Evolutionary conservation across 768 basidiomycete species (phyloP), one percentile per base, ranked within the genome.

Genomic region (Rhodotorula babjevae): DNA sequence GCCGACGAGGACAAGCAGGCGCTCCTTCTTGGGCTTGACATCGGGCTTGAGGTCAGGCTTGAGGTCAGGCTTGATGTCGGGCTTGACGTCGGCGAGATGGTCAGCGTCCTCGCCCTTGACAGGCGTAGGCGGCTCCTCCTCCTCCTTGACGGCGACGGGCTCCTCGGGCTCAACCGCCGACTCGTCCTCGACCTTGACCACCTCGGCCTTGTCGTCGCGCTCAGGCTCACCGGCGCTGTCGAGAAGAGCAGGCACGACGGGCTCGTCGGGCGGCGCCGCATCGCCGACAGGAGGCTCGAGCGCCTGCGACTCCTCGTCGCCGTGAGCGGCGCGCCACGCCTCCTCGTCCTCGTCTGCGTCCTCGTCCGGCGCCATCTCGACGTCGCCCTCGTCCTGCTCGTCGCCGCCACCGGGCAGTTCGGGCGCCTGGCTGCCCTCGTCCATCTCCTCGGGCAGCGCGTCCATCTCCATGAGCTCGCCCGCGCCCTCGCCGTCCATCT

Each of bases 1-100:
- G 18, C 93, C 80, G 65, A 77, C 40, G 58, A 78, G 55, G 10
- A 77, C 77, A 14, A 78, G 72, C 33, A 79, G 56, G 6, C 72
- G 40, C 52, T 78, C 76, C 67, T 42, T 69, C 52, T 44, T 53
- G 42, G 63, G 66, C 61, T 72, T 67, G 62, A 72, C 49, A 50
- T 79, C 77, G 19, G 68, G 67, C 71, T 75, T 75, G 25, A 52
- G 42, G 19, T 73, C 66, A 8, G 44, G 15, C 57, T 62, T 59
- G 27, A 55, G 4, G 21, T 31, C 69, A 11, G 31, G 11, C 31
- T 29, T 23, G 42, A 53, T 3, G 4, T 65, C 63, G 31, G 33
- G 33, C 58, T 69, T 61, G 46, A 19, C 49, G 2, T 25, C 65
- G 4, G 33, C 64, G 14, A 16, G 52, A 3, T 47, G 36, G 5